Evolutionary conservation across 2,329 filamentous ascomycete genomes (phyloP).

Genomic region (Triangularia verruculosa): DNA sequence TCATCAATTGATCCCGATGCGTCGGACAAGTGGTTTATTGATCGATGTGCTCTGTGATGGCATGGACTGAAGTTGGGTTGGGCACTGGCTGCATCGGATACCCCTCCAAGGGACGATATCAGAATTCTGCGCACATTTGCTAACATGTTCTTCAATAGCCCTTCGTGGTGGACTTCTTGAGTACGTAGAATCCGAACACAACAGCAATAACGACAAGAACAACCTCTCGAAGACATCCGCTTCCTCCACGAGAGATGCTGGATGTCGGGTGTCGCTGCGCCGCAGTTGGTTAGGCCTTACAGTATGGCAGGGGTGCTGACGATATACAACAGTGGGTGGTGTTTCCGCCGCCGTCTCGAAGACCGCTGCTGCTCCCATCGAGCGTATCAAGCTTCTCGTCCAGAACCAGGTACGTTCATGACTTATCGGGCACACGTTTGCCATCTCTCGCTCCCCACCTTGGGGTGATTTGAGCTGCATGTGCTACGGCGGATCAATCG

Average conservation of each 20-base stretch:
- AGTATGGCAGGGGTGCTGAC: conserved; percentile 19
- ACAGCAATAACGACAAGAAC: too few species aligned
- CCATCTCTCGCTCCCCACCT: neutral
- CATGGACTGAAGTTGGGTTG: neutral
- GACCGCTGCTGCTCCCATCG: conserved; percentile 98
- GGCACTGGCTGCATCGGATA: neutral
- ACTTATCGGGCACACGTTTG: neutral
- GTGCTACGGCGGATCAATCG: neutral
- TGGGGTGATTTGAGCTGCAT: conserved; percentile 10
- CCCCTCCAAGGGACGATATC: neutral
- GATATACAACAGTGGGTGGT: conserved; percentile 72
- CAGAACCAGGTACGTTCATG: conserved; percentile 98
- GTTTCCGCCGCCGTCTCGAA: conserved; percentile 99
- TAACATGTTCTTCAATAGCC: conserved; percentile 56
- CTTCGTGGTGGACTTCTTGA: conserved; percentile 98
- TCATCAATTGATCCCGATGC: conserved; percentile 25
- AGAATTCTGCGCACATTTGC: conserved; percentile 21
- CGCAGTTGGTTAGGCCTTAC: conserved; percentile 13
- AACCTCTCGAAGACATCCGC: neutral
- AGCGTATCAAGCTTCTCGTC: conserved; percentile 99
- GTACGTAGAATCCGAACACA: conserved; percentile 64
- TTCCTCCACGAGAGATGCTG: neutral
- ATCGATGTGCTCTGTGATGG: neutral
- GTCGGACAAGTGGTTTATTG: conserved; percentile 12
- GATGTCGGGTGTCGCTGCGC: conserved; percentile 8